These are phyloP conservation scores for Luzula sylvatica DNA, from an alignment of 176 grass and related monocot genomes.

Conservation along the genomic window DNA sequence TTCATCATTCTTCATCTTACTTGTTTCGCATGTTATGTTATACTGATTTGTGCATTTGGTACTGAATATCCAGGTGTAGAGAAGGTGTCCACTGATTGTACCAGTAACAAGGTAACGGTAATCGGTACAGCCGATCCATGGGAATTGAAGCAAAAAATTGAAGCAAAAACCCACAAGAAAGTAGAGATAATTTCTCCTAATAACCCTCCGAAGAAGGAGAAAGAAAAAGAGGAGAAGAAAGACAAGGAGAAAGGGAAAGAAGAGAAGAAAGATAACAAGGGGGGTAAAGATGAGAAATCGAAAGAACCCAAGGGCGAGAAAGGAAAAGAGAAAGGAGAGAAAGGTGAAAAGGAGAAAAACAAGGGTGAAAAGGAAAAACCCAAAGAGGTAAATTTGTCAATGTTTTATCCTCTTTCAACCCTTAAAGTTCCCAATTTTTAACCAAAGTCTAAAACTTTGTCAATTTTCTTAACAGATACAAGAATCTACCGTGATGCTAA, in stretches of 20 bases:
- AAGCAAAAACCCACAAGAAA: slow-evolving; percentile 1
- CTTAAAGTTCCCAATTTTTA: too few relatives aligned
- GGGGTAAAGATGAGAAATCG: slow-evolving; percentile 7
- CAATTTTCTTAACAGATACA: neutral
- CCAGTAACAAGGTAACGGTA: slow-evolving; percentile 9
- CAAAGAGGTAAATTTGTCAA: slow-evolving; percentile 30
- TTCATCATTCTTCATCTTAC: too few relatives aligned
- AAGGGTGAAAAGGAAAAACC: slow-evolving; percentile 33
- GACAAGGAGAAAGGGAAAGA: slow-evolving; percentile 11
- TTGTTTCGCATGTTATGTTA: too few relatives aligned
- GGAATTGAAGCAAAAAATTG: slow-evolving; percentile 14
- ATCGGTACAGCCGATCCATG: slow-evolving; percentile 19
- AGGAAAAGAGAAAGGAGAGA: slow-evolving; percentile 27
- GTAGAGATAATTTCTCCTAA: slow-evolving; percentile 17
- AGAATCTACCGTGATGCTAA: slow-evolving; percentile 72
- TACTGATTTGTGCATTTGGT: neutral
- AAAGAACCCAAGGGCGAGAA: slow-evolving; percentile 26
- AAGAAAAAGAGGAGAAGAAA: slow-evolving; percentile 29
- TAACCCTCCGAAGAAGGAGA: slow-evolving; percentile 25
- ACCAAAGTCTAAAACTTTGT: too few relatives aligned
- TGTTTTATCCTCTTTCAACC: slow-evolving; percentile 3
- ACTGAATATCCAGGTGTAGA: slow-evolving; percentile 13
- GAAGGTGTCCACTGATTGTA: neutral
- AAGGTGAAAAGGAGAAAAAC: slow-evolving; percentile 25
- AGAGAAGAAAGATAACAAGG: neutral